A percentile compares a stretch with the other conserved stretches of the same genome.
Evolutionary conservation across 495 filamentous ascomycete genomes (phyloP).

Genomic region (Neurospora sp.): DNA sequence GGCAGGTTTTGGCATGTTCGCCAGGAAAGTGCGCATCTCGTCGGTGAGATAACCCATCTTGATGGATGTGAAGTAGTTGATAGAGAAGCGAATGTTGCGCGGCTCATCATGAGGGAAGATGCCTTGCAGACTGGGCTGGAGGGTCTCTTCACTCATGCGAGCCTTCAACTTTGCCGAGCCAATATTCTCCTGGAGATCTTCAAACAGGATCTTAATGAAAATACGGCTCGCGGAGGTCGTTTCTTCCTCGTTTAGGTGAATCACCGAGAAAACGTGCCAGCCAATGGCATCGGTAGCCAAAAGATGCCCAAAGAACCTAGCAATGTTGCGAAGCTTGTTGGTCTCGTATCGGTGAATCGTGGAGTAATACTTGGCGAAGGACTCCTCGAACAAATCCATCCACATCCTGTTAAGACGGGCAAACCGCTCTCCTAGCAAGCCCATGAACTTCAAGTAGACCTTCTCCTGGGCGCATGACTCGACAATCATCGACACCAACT

Average conservation of each 20-base stretch:
- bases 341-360: slow-evolving; percentile 96
- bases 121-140: slow-evolving; percentile 71
- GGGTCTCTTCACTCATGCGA: slow-evolving; percentile 63
- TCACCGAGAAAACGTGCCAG: slow-evolving; percentile 77
- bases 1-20: slow-evolving; percentile 72
- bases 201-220: slow-evolving; percentile 96
- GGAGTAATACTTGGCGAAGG: slow-evolving; percentile 89
- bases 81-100: slow-evolving; percentile 85
- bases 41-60: slow-evolving; percentile 92
- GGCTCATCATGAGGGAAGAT: slow-evolving; percentile 86
- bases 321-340: slow-evolving; percentile 87
- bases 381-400: slow-evolving; percentile 80
- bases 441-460: slow-evolving; percentile 95
- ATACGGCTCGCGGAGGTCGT: slow-evolving; percentile 92
- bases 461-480: slow-evolving; percentile 93
- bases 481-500: slow-evolving; percentile 91
- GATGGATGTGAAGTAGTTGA: slow-evolving; percentile 98
- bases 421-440: slow-evolving; percentile 86
- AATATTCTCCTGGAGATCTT: slow-evolving; percentile 79
- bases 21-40: slow-evolving; percentile 82
- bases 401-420: slow-evolving; percentile 91
- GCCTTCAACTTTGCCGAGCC: slow-evolving; percentile 70
- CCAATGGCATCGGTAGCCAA: slow-evolving; percentile 78
- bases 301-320: slow-evolving; percentile 88
- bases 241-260: slow-evolving; percentile 92